phyloP scores from a whole-genome alignment of 371 early-diverging fungal genomes.

The Coemansia sp. region DNA sequence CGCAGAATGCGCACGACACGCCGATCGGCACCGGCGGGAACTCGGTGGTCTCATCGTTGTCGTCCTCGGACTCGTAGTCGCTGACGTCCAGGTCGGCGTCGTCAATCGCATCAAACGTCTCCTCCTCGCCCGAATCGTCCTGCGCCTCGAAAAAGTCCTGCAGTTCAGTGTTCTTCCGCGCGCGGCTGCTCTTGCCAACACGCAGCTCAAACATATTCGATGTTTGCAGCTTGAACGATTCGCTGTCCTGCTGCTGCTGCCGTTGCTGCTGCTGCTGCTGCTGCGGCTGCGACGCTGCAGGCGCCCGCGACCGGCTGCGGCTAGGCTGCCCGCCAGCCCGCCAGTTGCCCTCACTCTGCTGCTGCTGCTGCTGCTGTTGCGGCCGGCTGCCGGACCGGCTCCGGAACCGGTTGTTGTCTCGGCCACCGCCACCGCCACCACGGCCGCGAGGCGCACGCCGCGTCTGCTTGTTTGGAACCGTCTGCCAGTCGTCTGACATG shows the following conservation, averaged over 20 bases:
- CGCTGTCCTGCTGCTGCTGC: background rate
- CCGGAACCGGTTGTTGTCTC: slow-evolving; percentile 3
- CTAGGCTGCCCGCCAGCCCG: slow-evolving; percentile 13
- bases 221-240: slow-evolving; percentile 32
- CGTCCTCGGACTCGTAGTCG: slow-evolving; percentile 47
- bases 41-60: slow-evolving; percentile 58
- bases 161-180: slow-evolving; percentile 38
- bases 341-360: slow-evolving; percentile 9
- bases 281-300: background rate
- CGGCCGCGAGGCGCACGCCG: slow-evolving; percentile 24
- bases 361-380: background rate
- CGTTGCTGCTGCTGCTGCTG: slow-evolving; percentile 6
- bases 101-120: slow-evolving; percentile 56
- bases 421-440: slow-evolving; percentile 10
- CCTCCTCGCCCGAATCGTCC: slow-evolving; percentile 45
- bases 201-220: slow-evolving; percentile 44
- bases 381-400: background rate
- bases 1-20: slow-evolving; percentile 55
- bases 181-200: slow-evolving; percentile 40
- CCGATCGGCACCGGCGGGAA: slow-evolving; percentile 63
- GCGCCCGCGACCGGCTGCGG: slow-evolving; percentile 40
- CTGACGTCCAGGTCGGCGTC: slow-evolving; percentile 57
- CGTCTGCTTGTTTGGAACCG: slow-evolving; percentile 37
- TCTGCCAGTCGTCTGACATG: slow-evolving; percentile 49
- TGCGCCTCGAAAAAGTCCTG: slow-evolving; percentile 42